Conservation (phyloP, 495 filamentous ascomycete species). For the Articulospora tetracladia region DNA sequence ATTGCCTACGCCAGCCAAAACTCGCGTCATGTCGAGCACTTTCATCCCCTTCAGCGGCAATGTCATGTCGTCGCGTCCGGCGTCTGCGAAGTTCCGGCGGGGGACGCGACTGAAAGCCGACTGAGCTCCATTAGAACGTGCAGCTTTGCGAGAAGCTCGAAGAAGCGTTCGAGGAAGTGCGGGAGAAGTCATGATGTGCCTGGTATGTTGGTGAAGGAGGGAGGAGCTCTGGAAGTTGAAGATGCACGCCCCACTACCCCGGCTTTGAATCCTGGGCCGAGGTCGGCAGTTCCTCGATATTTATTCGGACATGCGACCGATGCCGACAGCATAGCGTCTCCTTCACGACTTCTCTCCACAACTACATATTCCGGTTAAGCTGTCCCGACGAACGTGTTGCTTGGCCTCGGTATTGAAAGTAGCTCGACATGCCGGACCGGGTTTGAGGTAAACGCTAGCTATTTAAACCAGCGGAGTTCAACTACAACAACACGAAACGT, state of each 20-base stretch:
- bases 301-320: background rate
- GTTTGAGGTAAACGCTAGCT: too few relatives aligned
- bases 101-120: slow-evolving; percentile 4
- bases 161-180: background rate
- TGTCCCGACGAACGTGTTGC: too few relatives aligned
- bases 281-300: background rate
- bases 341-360: background rate
- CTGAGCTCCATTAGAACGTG: slow-evolving; percentile 4
- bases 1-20: slow-evolving; percentile 81
- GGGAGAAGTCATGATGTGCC: background rate
- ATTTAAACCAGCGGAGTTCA: too few relatives aligned
- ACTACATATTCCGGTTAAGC: too few relatives aligned
- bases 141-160: slow-evolving; percentile 15
- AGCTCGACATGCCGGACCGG: too few relatives aligned
- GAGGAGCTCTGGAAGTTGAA: background rate
- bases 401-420: too few relatives aligned
- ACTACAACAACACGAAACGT: too few relatives aligned
- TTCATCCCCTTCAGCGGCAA: slow-evolving; percentile 79
- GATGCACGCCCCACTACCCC: background rate
- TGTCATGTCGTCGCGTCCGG: slow-evolving; percentile 18
- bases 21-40: slow-evolving; percentile 94
- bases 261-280: background rate
- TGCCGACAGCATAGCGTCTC: background rate
- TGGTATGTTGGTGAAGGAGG: background rate
- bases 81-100: slow-evolving; percentile 15